Conservation (phyloP, 2,329 filamentous ascomycete species). For the Arthroderma uncinatum region DNA sequence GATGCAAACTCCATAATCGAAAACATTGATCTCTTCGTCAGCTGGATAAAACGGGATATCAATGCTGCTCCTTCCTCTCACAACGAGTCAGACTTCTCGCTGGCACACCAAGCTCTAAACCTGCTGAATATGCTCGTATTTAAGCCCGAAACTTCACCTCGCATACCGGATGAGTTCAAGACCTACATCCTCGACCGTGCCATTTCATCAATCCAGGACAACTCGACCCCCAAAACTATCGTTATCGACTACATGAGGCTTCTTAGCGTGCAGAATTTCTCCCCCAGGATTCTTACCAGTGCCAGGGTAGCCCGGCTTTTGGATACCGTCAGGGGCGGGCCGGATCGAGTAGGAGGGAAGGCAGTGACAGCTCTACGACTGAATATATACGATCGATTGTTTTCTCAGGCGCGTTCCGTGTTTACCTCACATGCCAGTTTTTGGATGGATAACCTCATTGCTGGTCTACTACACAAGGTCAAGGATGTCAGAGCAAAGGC, state of each 20-base stretch:
- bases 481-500: slow-evolving; percentile 67
- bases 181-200: slow-evolving; percentile 70
- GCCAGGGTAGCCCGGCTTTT: slow-evolving; percentile 62
- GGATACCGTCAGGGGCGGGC: slow-evolving; percentile 57
- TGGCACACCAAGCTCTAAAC: slow-evolving; percentile 67
- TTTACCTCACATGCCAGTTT: slow-evolving; percentile 60
- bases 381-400: slow-evolving; percentile 64
- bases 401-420: slow-evolving; percentile 56
- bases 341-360: slow-evolving; percentile 64
- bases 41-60: slow-evolving; percentile 77
- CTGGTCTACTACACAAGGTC: slow-evolving; percentile 62
- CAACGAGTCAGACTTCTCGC: slow-evolving; percentile 50
- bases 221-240: slow-evolving; percentile 60
- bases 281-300: slow-evolving; percentile 59
- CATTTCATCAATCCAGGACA: slow-evolving; percentile 60
- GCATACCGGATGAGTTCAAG: slow-evolving; percentile 67
- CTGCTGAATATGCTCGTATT: slow-evolving; percentile 67
- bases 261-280: slow-evolving; percentile 68
- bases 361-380: slow-evolving; percentile 68
- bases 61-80: slow-evolving; percentile 48
- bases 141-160: slow-evolving; percentile 57
- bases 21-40: slow-evolving; percentile 65
- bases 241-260: slow-evolving; percentile 70
- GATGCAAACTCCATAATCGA: slow-evolving; percentile 59
- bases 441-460: slow-evolving; percentile 75